phyloP scores from a whole-genome alignment of 2,329 filamentous ascomycete species.

The Sporothrix inflata region DNA sequence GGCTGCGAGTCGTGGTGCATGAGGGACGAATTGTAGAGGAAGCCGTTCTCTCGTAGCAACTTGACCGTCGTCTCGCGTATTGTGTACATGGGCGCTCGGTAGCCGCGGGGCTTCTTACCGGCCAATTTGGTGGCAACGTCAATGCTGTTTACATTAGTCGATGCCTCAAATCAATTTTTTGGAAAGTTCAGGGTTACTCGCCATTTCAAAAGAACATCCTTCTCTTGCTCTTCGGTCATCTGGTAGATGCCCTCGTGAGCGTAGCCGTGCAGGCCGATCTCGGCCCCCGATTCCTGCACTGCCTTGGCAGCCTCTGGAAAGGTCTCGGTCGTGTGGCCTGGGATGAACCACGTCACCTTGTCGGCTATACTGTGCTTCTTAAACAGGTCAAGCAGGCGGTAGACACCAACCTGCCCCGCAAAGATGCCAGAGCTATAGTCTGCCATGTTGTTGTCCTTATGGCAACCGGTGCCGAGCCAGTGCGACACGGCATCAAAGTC shows the following conservation, averaged over 20 bases:
- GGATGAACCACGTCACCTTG: conserved; percentile 61
- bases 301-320: conserved; percentile 50
- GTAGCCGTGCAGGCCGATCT: conserved; percentile 50
- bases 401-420: conserved; percentile 57
- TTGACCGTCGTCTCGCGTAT: conserved; percentile 52
- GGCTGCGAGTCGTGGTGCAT: conserved; percentile 66
- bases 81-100: conserved; percentile 54
- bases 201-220: conserved; percentile 70
- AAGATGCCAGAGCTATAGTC: conserved; percentile 54
- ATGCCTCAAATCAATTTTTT: too few species aligned
- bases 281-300: conserved; percentile 50
- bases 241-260: conserved; percentile 50
- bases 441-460: conserved; percentile 53
- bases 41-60: conserved; percentile 65
- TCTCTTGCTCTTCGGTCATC: conserved; percentile 71
- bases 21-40: conserved; percentile 71
- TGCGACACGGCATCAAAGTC: conserved; percentile 60
- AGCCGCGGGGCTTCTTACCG: conserved; percentile 67
- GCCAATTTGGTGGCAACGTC: conserved; percentile 11
- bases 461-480: conserved; percentile 56
- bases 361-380: conserved; percentile 67
- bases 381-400: conserved; percentile 69
- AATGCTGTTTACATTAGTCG: too few species aligned
- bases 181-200: too few species aligned
- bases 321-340: conserved; percentile 53